Evolutionary conservation across 2,329 filamentous ascomycete species (phyloP).

Genomic region (Pseudonectria foliicola): DNA sequence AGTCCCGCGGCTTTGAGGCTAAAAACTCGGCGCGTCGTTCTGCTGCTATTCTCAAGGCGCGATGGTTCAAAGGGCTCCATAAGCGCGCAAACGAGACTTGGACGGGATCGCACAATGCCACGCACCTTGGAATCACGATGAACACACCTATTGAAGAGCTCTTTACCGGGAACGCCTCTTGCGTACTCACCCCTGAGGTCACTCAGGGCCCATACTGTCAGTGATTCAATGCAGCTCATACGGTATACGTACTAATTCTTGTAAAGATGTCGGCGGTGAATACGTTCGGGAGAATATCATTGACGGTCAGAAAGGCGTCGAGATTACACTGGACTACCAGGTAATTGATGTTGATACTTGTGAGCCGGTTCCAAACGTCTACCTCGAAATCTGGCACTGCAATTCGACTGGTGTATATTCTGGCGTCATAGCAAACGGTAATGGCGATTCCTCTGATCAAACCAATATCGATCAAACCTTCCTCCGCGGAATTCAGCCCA

Average conservation of each 20-base stretch:
- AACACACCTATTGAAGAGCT: slow-evolving; percentile 26
- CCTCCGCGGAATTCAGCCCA: slow-evolving; percentile 32
- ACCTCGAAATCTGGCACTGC: slow-evolving; percentile 40
- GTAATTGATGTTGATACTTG: slow-evolving; percentile 38
- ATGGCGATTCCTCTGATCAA: slow-evolving; percentile 36
- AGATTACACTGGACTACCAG: slow-evolving; percentile 36
- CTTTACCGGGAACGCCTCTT: slow-evolving; percentile 35
- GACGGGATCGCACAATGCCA: slow-evolving; percentile 31
- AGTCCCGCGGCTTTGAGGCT: slow-evolving; percentile 37
- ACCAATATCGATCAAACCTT: slow-evolving; percentile 27
- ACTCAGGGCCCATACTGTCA: slow-evolving; percentile 42
- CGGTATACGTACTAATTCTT: neutral
- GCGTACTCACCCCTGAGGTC: slow-evolving; percentile 42
- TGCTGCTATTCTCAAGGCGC: slow-evolving; percentile 33
- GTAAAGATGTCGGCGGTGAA: slow-evolving; percentile 24
- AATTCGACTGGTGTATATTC: slow-evolving; percentile 42
- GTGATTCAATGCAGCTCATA: neutral
- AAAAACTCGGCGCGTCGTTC: slow-evolving; percentile 39
- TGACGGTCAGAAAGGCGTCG: slow-evolving; percentile 34
- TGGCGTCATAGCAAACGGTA: slow-evolving; percentile 31
- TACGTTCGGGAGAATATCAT: slow-evolving; percentile 30
- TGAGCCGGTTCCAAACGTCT: slow-evolving; percentile 32
- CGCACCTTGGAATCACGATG: slow-evolving; percentile 24
- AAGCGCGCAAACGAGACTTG: slow-evolving; percentile 26
- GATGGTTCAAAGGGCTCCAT: slow-evolving; percentile 28